A percentile compares a stretch with the other conserved stretches of the same genome.
Conservation (phyloP, 768 basidiomycete genomes). For the Boletus fagicola region DNA sequence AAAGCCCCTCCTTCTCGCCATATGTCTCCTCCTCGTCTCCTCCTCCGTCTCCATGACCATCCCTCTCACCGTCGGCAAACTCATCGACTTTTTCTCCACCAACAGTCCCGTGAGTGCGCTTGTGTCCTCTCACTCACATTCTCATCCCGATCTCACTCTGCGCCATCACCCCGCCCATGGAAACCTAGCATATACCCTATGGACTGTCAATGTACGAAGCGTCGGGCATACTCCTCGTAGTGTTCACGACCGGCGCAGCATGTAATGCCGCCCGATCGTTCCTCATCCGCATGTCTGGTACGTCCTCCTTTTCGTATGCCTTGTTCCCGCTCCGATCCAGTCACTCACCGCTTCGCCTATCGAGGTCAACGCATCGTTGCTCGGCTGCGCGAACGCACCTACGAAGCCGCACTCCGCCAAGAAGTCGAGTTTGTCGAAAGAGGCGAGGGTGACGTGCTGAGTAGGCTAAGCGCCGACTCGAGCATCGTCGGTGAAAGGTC, state of each 20-base stretch:
- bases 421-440: conserved; percentile 93
- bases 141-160: not conserved
- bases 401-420: conserved; percentile 78
- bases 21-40: conserved; percentile 81
- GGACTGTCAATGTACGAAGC: conserved; percentile 80
- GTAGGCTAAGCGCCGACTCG: conserved; percentile 86
- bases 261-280: conserved; percentile 84
- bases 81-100: conserved; percentile 91
- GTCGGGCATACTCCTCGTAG: conserved; percentile 62
- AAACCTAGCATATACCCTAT: conserved; percentile 66
- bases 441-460: conserved; percentile 91
- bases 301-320: conserved; percentile 11
- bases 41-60: conserved; percentile 90
- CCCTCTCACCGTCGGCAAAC: conserved; percentile 87
- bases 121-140: too few relatives aligned
- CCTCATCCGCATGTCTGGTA: conserved; percentile 84
- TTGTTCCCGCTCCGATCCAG: not conserved
- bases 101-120: conserved; percentile 52
- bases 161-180: not conserved
- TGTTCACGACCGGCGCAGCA: conserved; percentile 84
- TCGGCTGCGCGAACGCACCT: conserved; percentile 77
- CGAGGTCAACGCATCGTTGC: conserved; percentile 87
- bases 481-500: conserved; percentile 93
- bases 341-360: not conserved
- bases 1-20: conserved; percentile 70